phyloP scores from a whole-genome alignment of 2,329 filamentous ascomycete genomes.

The Sarocladium kiliense region DNA sequence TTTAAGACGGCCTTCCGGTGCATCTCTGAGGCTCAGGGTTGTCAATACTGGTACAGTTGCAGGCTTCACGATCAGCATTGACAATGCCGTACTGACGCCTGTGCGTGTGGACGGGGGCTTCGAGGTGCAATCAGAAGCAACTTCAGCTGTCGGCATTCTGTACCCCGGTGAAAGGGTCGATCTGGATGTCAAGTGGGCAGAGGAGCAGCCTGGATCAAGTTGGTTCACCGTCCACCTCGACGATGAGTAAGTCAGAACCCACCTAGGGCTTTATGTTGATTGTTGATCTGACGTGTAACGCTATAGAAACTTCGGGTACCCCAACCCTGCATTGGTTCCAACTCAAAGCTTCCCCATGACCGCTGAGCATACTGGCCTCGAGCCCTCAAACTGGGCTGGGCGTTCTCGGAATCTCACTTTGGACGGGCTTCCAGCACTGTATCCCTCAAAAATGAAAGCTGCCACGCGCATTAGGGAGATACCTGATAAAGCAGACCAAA shows the following conservation, averaged over 20 bases:
- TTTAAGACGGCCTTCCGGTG: constrained; percentile 7
- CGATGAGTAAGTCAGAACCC: constrained; percentile 22
- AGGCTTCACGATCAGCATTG: constrained; percentile 15
- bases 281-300: not conserved
- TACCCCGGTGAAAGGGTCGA: constrained; percentile 21
- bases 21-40: constrained; percentile 15
- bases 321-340: constrained; percentile 17
- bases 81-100: constrained; percentile 17
- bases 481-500: not conserved
- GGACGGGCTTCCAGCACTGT: not conserved
- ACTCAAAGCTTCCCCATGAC: constrained; percentile 13
- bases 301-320: constrained; percentile 17
- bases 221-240: constrained; percentile 20
- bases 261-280: not conserved
- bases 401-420: not conserved
- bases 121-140: constrained; percentile 11
- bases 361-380: not conserved
- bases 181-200: constrained; percentile 16
- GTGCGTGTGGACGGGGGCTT: constrained; percentile 18
- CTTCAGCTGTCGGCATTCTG: constrained; percentile 17
- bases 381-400: not conserved
- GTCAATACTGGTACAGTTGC: constrained; percentile 20
- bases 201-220: not conserved
- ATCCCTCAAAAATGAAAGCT: not conserved
- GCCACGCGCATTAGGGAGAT: not conserved